A percentile compares a stretch with the other conserved stretches of the same genome.
These are phyloP conservation scores for Prunella vulgaris DNA, from an alignment of 257 asterid genomes.

Conservation along the genomic window DNA sequence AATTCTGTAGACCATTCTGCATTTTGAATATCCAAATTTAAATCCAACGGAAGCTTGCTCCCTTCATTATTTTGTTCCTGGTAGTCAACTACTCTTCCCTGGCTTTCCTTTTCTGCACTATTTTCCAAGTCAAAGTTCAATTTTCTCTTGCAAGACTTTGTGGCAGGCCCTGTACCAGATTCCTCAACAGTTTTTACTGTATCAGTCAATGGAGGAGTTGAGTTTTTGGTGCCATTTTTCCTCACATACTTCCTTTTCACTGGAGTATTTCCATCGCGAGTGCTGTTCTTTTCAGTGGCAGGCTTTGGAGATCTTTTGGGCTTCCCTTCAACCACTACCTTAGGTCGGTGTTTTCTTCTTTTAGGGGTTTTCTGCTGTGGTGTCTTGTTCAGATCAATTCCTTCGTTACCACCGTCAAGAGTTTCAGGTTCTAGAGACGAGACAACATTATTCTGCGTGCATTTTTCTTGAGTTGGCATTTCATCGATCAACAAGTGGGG, in stretches of 20 bases:
- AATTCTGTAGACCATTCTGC: conserved; percentile 28
- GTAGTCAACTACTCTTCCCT: conserved; percentile 19
- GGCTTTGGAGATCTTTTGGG: conserved; percentile 56
- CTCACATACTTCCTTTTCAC: conserved; percentile 66
- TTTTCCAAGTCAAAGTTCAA: conserved; percentile 53
- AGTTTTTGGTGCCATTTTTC: conserved; percentile 33
- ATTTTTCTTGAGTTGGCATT: conserved; percentile 32
- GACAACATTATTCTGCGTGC: conserved; percentile 25
- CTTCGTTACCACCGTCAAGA: conserved; percentile 38
- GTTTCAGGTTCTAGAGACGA: conserved; percentile 26
- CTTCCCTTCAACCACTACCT: conserved; percentile 77
- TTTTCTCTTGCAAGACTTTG: conserved; percentile 55
- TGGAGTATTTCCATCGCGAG: conserved; percentile 33
- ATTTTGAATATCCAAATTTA: conserved; percentile 36
- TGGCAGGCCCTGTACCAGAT: conserved; percentile 26
- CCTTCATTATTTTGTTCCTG: conserved; percentile 30
- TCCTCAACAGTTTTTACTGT: conserved; percentile 29
- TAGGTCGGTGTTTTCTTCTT: conserved; percentile 84
- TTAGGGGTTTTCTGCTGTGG: conserved; percentile 62
- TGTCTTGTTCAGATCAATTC: conserved; percentile 64
- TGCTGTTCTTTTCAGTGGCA: conserved; percentile 26
- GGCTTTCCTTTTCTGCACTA: conserved; percentile 31
- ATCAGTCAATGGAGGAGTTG: conserved; percentile 32
- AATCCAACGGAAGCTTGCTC: conserved; percentile 32
- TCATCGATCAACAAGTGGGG: conserved; percentile 27